A percentile compares a stretch with the other conserved stretches of the same genome.
These are phyloP conservation scores for Apiotrichum domesticum DNA, from an alignment of 1,284 basidiomycete genomes.

Conservation along the genomic window DNA sequence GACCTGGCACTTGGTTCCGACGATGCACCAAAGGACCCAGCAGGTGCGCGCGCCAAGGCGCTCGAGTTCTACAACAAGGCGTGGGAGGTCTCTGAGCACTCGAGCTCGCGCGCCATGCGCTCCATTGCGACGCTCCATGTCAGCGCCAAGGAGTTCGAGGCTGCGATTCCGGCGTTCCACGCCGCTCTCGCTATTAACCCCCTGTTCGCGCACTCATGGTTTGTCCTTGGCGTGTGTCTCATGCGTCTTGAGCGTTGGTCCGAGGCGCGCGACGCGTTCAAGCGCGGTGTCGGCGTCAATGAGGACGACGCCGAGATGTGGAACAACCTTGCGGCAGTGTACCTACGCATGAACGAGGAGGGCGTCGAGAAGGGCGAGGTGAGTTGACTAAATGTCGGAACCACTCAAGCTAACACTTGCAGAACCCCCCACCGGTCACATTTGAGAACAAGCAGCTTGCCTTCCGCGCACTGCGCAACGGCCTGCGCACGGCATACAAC, in stretches of 20 bases:
- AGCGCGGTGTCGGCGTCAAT: constrained; percentile 79
- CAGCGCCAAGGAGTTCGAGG: constrained; percentile 57
- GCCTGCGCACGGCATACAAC: constrained; percentile 74
- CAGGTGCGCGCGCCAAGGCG: constrained; percentile 44
- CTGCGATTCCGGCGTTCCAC: constrained; percentile 63
- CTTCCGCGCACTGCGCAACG: constrained; percentile 88
- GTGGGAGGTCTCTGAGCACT: constrained; percentile 72
- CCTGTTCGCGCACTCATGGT: constrained; percentile 82
- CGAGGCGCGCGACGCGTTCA: constrained; percentile 75
- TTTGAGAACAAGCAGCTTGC: constrained; percentile 72
- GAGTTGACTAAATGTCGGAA: not conserved
- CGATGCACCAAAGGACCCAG: constrained; percentile 26
- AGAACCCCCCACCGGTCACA: constrained; percentile 27
- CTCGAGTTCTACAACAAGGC: constrained; percentile 74
- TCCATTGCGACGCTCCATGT: constrained; percentile 83
- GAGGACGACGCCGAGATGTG: constrained; percentile 97
- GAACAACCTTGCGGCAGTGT: constrained; percentile 95
- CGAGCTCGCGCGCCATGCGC: constrained; percentile 82
- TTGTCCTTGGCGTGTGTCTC: constrained; percentile 84
- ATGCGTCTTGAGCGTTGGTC: constrained; percentile 77
- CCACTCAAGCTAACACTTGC: not conserved
- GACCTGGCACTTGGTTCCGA: constrained; percentile 67
- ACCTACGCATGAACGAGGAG: constrained; percentile 67
- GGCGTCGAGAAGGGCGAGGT: constrained; percentile 28
- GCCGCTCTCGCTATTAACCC: constrained; percentile 83